Conservation (phyloP, 495 filamentous ascomycete species). For the Penicillium nucicola region DNA sequence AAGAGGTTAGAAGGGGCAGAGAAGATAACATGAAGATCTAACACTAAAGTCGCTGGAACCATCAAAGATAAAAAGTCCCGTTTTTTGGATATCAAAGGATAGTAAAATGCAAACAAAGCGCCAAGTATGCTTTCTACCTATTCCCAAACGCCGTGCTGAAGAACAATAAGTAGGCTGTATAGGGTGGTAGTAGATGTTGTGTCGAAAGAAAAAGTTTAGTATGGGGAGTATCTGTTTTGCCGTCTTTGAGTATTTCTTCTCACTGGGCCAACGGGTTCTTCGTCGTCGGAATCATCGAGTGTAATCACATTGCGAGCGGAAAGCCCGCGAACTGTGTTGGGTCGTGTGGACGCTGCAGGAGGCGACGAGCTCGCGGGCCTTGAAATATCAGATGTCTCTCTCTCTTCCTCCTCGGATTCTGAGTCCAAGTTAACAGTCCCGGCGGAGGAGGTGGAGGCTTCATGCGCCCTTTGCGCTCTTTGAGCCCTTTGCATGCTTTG, state of each 20-base stretch:
- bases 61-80: neutral
- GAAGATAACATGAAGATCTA: neutral
- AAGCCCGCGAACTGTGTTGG: neutral
- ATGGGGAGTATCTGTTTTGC: conserved; percentile 20
- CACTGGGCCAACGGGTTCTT: conserved; percentile 24
- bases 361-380: neutral
- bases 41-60: too few relatives aligned
- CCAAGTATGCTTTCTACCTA: neutral
- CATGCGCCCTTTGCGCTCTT: neutral
- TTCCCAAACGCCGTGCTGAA: conserved; percentile 5
- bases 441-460: neutral
- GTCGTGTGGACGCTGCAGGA: neutral
- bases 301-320: conserved; percentile 14
- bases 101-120: neutral
- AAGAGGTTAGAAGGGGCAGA: neutral
- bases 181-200: neutral
- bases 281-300: conserved; percentile 28
- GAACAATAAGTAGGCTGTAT: neutral
- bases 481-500: neutral
- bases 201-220: conserved; percentile 7
- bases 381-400: neutral
- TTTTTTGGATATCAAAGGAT: neutral
- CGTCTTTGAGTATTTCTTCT: conserved; percentile 20
- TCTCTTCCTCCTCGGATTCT: too few relatives aligned
- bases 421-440: neutral